A percentile compares a stretch with the other conserved stretches of the same genome.
Conservation (phyloP, 2,329 filamentous ascomycete species). For the Neonectria punicea region DNA sequence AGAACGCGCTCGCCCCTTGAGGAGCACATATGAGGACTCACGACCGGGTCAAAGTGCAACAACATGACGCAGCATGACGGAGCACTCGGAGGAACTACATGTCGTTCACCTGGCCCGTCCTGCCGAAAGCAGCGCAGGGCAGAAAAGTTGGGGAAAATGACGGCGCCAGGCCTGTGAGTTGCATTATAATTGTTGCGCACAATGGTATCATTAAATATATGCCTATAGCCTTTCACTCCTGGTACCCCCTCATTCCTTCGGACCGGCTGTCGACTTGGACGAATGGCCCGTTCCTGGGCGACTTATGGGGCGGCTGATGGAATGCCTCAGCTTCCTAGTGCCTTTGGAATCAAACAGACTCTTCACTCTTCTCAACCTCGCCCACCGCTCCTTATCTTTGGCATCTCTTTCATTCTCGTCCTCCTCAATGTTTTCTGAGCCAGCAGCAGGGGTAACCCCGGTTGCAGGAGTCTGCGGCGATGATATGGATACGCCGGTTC, state of each 20-base stretch:
- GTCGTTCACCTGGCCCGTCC: neutral
- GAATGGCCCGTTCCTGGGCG: slow-evolving; percentile 55
- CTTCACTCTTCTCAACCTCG: slow-evolving; percentile 76
- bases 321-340: slow-evolving; percentile 61
- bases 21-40: neutral
- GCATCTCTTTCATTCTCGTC: slow-evolving; percentile 59
- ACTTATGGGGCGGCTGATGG: slow-evolving; percentile 45
- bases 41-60: neutral
- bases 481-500: slow-evolving; percentile 31
- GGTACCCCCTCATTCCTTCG: slow-evolving; percentile 26
- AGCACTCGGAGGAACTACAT: neutral
- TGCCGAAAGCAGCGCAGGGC: neutral
- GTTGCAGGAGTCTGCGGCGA: slow-evolving; percentile 19
- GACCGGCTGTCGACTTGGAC: slow-evolving; percentile 34
- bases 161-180: neutral
- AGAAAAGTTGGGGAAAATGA: neutral
- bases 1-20: neutral
- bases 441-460: slow-evolving; percentile 20
- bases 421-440: slow-evolving; percentile 40
- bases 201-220: slow-evolving; percentile 22
- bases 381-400: slow-evolving; percentile 79
- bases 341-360: slow-evolving; percentile 76
- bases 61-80: neutral
- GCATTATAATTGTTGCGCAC: neutral
- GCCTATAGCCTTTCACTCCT: neutral